phyloP scores from a whole-genome alignment of 306 rosid species.

The Cucurbita moschata region DNA sequence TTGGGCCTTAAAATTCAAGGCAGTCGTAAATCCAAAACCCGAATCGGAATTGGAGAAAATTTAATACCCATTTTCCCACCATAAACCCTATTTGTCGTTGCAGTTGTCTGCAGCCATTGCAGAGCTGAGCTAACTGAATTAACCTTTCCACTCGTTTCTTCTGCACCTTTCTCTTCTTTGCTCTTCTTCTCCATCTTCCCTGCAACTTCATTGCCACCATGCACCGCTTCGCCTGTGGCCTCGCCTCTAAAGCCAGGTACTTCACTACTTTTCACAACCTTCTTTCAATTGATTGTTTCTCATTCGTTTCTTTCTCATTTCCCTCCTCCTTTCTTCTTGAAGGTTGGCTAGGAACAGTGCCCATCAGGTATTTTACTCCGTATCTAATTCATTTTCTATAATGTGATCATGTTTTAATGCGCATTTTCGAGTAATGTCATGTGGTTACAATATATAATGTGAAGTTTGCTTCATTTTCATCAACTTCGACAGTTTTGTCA shows the following conservation, averaged over 20 bases:
- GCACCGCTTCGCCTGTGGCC: constrained; percentile 32
- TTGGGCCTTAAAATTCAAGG: background rate
- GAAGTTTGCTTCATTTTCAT: background rate
- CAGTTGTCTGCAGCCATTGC: background rate
- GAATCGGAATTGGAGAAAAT: background rate
- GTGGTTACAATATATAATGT: background rate
- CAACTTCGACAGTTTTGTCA: background rate
- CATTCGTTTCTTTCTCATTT: constrained; percentile 1
- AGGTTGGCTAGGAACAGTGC: background rate
- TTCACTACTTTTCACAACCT: background rate
- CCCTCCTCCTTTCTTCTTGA: background rate
- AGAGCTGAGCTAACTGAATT: background rate
- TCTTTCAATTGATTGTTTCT: background rate
- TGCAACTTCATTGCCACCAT: constrained; percentile 9
- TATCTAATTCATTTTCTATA: background rate
- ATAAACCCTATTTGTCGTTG: background rate
- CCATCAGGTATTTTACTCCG: background rate
- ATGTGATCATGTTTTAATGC: background rate
- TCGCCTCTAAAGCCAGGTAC: constrained; percentile 39
- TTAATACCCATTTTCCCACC: background rate
- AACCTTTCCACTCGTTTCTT: background rate
- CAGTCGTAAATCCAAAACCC: background rate
- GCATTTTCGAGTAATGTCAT: background rate
- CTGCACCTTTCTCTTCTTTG: background rate
- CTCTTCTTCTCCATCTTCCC: background rate